Base-by-base conservation (phyloP, 1,284 basidiomycete species). In the Golubevia pallescens region DNA sequence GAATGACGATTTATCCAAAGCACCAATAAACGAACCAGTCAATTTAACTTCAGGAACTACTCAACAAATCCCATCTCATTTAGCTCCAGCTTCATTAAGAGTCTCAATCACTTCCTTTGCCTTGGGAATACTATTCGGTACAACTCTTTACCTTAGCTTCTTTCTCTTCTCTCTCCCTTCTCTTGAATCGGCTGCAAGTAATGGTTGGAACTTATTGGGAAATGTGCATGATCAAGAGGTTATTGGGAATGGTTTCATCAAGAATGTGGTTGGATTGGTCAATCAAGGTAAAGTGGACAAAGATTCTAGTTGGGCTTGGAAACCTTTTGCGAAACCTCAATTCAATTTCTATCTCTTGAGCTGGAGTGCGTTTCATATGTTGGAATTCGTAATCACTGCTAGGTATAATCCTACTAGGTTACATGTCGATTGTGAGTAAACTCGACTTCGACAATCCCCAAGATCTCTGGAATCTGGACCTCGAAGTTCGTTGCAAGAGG, bases 351-450 rank as follows among this genome's bases (percentile, higher is more conserved):
- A 94, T 85, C 71, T 92, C 52, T 90, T 91, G 24, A 88, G 91
- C 0, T 93, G 93, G 92, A 89, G 92, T 0, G 86, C 88, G 42
- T 99, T 99, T 84, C 97, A 99, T 81, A 92, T 95, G 90, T 90
- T 90, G 51, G 97, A 99, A 86, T 99, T 96, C 83, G 92, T 92
- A 61, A 94, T 96, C 5, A 98, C 97, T 2, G 95, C 95, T 0
- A 93, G 93, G 19, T 99, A 93, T 92, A 99, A 99, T 86, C 87
- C 92, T 52, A 92, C 93, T 62, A 96, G 95, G 85, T 92, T 95
- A 77, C 94, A 91, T 68, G 90, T 96, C 2, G 94, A 97, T 84
- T 96, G 95, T 97, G 84, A 88, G 73, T 72, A 14, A 10, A 7
- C 54, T 21, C 5, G 54, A 32, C 6, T n/a, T n/a, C n/a, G n/a